Conservation (phyloP, 441 rosid genomes). For the Heliophila coronopifolia region DNA sequence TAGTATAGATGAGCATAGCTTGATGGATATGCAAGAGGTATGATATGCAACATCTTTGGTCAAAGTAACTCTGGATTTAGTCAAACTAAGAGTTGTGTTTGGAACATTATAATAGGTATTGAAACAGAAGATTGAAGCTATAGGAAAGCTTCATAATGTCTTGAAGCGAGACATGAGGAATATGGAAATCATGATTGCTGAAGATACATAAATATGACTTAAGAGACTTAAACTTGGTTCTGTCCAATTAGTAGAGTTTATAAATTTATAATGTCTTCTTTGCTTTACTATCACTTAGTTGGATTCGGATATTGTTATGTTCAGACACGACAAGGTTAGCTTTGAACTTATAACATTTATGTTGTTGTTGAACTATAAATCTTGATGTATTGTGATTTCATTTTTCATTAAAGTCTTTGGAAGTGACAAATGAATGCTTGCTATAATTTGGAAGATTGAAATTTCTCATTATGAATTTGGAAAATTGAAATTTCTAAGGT, state of each 20-base stretch:
- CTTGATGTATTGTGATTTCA: conserved; percentile 20
- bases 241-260: conserved; percentile 1
- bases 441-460: too few relatives aligned
- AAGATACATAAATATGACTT: conserved; percentile 56
- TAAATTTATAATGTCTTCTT: background rate
- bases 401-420: background rate
- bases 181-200: conserved; percentile 81
- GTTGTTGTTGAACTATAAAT: conserved; percentile 13
- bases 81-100: too few relatives aligned
- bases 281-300: background rate
- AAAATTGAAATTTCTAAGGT: too few relatives aligned
- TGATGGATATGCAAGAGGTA: conserved; percentile 97
- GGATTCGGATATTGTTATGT: conserved; percentile 1
- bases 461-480: too few relatives aligned
- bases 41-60: conserved; percentile 12
- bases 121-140: conserved; percentile 87
- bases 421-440: too few relatives aligned
- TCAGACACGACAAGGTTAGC: conserved; percentile 7
- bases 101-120: conserved; percentile 47
- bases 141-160: conserved; percentile 72
- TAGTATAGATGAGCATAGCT: conserved; percentile 91
- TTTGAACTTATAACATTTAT: conserved; percentile 12
- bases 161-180: conserved; percentile 70
- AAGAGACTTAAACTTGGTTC: conserved; percentile 19
- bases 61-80: too few relatives aligned